Base-by-base conservation (phyloP, 352 stramenopile species). In the Globisporangium alternatum region DNA sequence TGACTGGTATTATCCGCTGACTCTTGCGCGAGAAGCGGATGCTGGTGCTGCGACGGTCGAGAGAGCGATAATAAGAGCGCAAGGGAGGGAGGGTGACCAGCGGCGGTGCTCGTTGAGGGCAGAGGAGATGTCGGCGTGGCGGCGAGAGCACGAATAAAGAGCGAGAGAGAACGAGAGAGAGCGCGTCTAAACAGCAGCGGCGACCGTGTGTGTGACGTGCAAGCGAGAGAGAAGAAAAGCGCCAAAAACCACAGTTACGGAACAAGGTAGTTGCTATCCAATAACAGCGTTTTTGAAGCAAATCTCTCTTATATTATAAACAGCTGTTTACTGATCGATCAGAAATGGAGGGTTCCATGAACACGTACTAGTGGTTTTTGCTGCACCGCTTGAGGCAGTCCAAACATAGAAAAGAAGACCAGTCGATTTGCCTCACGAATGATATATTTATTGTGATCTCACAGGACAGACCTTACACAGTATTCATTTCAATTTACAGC, bases 121-220 rank as follows among this genome's bases (percentile, higher is more conserved):
- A 31, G 56, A 41, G 15, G 55, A 61, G 56, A 62, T 62, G 56
- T 54, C 21, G 56, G 43, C 56, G 56, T 62, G 56, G 22, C 22
- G 7, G 56, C 56, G 43, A 43, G 44, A 62, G 41, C 44, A 48
- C 33, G 41, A 62, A 62, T 54, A 60, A 49, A 22, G 41, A 49
- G 21, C 30, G 30, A 57, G 51, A 62, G 43, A 21, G 30, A 35
- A 19, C 7, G 43, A 56, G 51, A 62, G 41, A 21, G 28, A 37
- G 28, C 9, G 44, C 56, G 8, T 13, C 17, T 21, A 33, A 45
- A 59, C 33, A 35, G 3, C 39, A 57, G 17, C 33, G 28, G 15
- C 19, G 15, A 37, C 15, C n/a, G 17, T 49, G 43, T 49, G n/a
- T 49, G 43, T 22, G 43, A 28, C 43, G n/a, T 25, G 17, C 43